Conservation (phyloP, 345 rosid genomes). For the Barbarea vulgaris region DNA sequence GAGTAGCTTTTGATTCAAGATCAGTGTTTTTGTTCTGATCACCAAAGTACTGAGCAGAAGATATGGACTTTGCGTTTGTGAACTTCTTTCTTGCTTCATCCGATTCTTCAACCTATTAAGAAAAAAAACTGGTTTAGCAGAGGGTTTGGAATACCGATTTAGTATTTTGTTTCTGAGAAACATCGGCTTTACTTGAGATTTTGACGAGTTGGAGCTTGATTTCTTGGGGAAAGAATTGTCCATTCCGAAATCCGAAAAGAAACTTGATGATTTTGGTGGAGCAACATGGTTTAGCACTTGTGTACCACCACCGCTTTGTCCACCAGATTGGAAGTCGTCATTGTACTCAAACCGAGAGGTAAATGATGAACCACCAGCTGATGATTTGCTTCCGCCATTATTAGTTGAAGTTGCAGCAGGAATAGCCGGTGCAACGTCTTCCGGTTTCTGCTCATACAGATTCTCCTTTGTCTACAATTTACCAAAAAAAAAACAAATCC, state of each 20-base stretch:
- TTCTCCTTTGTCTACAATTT: constrained; percentile 67
- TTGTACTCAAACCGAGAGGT: constrained; percentile 92
- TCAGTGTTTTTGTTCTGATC: constrained; percentile 65
- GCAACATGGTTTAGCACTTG: constrained; percentile 85
- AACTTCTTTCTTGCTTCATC: constrained; percentile 99
- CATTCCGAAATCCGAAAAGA: constrained; percentile 94
- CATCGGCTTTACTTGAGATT: constrained; percentile 58
- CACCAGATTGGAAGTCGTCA: constrained; percentile 66
- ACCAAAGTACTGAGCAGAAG: constrained; percentile 94
- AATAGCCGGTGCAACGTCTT: constrained; percentile 62
- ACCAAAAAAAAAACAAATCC: neutral
- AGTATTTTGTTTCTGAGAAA: neutral
- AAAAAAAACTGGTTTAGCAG: neutral
- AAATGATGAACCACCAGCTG: constrained; percentile 58
- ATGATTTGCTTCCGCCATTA: constrained; percentile 39
- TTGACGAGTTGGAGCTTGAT: constrained; percentile 60
- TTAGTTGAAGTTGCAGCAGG: constrained; percentile 58
- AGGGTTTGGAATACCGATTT: neutral
- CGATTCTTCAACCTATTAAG: constrained; percentile 70
- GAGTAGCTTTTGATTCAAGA: constrained; percentile 71
- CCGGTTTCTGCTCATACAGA: constrained; percentile 97
- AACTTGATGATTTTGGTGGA: constrained; percentile 87
- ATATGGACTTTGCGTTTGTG: constrained; percentile 95
- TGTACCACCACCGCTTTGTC: constrained; percentile 52
- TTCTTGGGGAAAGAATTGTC: constrained; percentile 75